Percentiles rank a stretch among this genome's conserved stretches.
Evolutionary conservation across 148 eudicot genomes (phyloP).

Genomic region (Diospyros lotus): DNA sequence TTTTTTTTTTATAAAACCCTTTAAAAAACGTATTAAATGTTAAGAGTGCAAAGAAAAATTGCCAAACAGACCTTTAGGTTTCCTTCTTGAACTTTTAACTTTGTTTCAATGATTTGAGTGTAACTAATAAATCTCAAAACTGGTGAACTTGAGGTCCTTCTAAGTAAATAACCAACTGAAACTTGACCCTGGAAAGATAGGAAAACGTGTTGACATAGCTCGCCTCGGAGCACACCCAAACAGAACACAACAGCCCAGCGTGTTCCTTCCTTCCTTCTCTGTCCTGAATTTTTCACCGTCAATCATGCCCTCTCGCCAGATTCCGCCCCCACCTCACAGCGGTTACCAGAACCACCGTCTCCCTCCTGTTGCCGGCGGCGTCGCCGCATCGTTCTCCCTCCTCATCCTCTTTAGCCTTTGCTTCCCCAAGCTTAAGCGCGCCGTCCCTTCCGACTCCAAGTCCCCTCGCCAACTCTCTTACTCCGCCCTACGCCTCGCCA

Average conservation of each 20-base stretch:
- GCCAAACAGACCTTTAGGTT: no score
- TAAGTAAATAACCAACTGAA: no score
- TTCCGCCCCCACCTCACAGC: background rate
- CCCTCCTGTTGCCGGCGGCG: conserved; percentile 40
- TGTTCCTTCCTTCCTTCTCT: background rate
- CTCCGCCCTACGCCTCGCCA: conserved; percentile 63
- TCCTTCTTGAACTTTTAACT: no score
- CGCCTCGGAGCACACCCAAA: no score
- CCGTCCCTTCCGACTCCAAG: conserved; percentile 25
- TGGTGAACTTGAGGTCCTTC: no score
- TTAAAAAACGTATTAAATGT: no score
- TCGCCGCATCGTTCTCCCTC: conserved; percentile 39
- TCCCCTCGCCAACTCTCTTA: conserved; percentile 59
- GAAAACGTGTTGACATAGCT: no score
- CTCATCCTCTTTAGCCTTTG: conserved; percentile 48
- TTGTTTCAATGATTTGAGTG: no score
- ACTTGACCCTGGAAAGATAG: no score
- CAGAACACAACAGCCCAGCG: background rate
- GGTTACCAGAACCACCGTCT: conserved; percentile 10
- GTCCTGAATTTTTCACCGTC: background rate
- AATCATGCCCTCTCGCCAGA: conserved; percentile 16
- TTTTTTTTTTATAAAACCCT: no score
- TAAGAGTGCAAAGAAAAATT: no score
- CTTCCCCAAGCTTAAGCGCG: conserved; percentile 44
- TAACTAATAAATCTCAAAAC: no score